Evolutionary conservation across 1,284 basidiomycete species (phyloP).

Genomic region (Cutaneotrichosporon cavernicola): DNA sequence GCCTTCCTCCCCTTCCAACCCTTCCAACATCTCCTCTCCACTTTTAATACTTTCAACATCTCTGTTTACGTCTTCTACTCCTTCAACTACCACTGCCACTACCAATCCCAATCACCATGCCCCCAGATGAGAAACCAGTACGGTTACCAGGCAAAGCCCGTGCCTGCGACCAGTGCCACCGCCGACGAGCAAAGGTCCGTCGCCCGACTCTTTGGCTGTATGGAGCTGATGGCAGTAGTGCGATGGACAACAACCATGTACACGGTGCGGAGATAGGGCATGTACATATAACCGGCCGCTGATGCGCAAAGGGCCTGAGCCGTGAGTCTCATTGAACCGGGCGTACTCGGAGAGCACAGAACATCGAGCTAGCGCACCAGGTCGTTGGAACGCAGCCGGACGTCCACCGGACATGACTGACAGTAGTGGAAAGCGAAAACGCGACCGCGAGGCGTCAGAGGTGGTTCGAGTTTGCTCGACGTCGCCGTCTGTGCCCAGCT

Average conservation of each 20-base stretch:
- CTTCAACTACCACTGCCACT: not conserved
- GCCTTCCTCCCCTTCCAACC: no score
- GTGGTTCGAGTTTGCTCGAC: not conserved
- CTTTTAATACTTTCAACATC: no score
- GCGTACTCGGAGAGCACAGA: not conserved
- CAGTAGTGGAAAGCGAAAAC: not conserved
- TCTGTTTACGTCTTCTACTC: not conserved
- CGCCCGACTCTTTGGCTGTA: not conserved
- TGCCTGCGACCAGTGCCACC: not conserved
- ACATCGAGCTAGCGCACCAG: not conserved
- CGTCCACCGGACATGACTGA: not conserved
- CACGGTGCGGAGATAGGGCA: constrained; percentile 1
- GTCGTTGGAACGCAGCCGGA: not conserved
- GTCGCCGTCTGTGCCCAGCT: not conserved
- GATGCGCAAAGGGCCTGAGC: not conserved
- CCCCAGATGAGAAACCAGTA: not conserved
- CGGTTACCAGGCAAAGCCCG: not conserved
- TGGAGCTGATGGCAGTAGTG: not conserved
- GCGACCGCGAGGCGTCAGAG: not conserved
- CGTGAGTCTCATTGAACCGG: not conserved
- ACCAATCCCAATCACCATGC: not conserved
- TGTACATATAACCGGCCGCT: not conserved
- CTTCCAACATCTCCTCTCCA: no score
- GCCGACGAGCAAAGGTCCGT: not conserved
- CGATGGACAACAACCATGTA: not conserved